phyloP scores from a whole-genome alignment of 78 protist genomes.

The Anaeramoeba flamelloides region DNA sequence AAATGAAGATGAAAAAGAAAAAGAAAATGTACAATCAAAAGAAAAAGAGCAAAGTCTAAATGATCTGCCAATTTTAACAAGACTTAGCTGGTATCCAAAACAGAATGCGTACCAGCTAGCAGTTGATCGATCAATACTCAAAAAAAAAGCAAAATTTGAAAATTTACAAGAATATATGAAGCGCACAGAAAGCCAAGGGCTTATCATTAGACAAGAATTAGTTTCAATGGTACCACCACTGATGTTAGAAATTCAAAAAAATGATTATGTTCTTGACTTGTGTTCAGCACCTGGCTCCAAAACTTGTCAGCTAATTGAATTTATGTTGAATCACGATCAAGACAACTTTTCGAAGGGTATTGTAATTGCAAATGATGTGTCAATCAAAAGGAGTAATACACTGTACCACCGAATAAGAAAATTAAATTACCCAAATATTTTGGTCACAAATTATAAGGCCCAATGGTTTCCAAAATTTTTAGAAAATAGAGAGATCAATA shows the following conservation, averaged over 20 bases:
- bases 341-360: neutral
- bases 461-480: neutral
- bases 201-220: no score
- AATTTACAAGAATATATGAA: no score
- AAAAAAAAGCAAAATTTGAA: no score
- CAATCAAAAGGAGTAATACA: neutral
- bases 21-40: no score
- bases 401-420: neutral
- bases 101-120: no score
- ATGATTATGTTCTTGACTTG: slow-evolving; percentile 17
- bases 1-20: no score
- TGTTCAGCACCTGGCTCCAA: slow-evolving; percentile 29
- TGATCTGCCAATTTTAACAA: no score
- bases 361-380: slow-evolving; percentile 13
- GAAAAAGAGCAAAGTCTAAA: no score
- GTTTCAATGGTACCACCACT: slow-evolving; percentile 20
- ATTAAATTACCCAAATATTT: neutral
- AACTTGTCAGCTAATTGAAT: slow-evolving; percentile 12
- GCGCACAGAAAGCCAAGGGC: no score
- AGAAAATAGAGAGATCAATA: no score
- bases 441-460: slow-evolving; percentile 4
- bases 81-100: no score
- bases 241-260: slow-evolving; percentile 3
- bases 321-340: neutral
- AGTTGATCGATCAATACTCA: no score